These are phyloP conservation scores for Globisporangium alternatum DNA, from an alignment of 352 stramenopile genomes.

Conservation along the genomic window DNA sequence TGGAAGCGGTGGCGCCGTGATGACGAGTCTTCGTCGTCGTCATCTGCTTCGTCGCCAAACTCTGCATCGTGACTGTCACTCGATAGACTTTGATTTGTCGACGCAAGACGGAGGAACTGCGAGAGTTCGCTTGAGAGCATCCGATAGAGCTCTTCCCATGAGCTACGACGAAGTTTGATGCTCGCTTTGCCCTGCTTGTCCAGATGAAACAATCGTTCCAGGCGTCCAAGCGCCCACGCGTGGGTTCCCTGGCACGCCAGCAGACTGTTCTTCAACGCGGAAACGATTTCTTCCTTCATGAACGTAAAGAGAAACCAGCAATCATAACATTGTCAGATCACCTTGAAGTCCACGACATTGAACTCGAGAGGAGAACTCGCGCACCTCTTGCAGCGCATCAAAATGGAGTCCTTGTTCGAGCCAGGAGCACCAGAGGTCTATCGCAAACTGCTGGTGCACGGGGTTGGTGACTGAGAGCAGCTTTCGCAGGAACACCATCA, in stretches of 20 bases:
- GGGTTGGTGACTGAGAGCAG: constrained; percentile 49
- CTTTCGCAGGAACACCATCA: constrained; percentile 84
- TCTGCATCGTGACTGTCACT: constrained; percentile 7
- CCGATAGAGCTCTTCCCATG: constrained; percentile 41
- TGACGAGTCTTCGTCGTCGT: constrained; percentile 19
- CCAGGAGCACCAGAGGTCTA: constrained; percentile 74
- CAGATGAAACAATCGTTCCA: constrained; percentile 35
- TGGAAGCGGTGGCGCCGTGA: constrained; percentile 23
- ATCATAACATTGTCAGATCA: not conserved
- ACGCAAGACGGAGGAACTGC: constrained; percentile 34
- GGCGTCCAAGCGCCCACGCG: constrained; percentile 41
- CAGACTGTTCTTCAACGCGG: constrained; percentile 50
- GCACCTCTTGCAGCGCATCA: constrained; percentile 64
- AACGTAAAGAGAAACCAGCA: not conserved
- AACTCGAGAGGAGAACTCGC: not conserved
- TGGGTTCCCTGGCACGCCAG: constrained; percentile 31
- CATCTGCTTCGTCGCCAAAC: constrained; percentile 24
- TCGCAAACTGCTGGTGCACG: constrained; percentile 49
- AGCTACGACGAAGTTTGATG: constrained; percentile 19
- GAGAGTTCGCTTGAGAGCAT: constrained; percentile 37
- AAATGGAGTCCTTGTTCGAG: constrained; percentile 40
- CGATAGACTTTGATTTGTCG: not conserved
- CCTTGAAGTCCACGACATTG: too few relatives aligned
- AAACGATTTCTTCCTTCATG: constrained; percentile 51
- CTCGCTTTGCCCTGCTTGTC: not conserved